Evolutionary conservation across 352 stramenopile species (phyloP).

Genomic region (Albugo laibachii): DNA sequence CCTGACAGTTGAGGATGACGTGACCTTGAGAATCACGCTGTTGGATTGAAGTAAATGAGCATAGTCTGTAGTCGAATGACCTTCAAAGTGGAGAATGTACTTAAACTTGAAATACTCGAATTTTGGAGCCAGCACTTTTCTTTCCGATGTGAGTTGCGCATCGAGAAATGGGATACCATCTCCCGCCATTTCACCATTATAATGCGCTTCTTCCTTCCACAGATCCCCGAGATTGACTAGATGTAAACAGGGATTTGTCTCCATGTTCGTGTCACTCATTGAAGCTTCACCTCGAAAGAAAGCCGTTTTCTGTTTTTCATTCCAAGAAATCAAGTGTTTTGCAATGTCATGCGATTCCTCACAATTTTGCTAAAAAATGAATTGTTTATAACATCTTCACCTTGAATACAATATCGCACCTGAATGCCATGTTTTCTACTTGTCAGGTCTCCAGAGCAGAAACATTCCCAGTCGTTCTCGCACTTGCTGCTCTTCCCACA

Average conservation of each 20-base stretch:
- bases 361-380: slow-evolving; percentile 58
- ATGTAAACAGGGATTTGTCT: slow-evolving; percentile 95
- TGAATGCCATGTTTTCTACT: slow-evolving; percentile 59
- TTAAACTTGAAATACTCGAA: slow-evolving; percentile 96
- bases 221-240: slow-evolving; percentile 79
- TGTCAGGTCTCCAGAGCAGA: slow-evolving; percentile 30
- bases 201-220: slow-evolving; percentile 80
- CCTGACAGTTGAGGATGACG: slow-evolving; percentile 86
- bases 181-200: slow-evolving; percentile 50
- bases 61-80: slow-evolving; percentile 96
- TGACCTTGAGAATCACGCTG: slow-evolving; percentile 94
- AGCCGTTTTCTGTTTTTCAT: slow-evolving; percentile 90
- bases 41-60: slow-evolving; percentile 96
- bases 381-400: slow-evolving; percentile 13
- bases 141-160: slow-evolving; percentile 76
- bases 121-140: slow-evolving; percentile 94
- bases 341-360: slow-evolving; percentile 95
- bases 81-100: slow-evolving; percentile 94
- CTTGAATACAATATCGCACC: slow-evolving; percentile 18
- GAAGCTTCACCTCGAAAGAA: slow-evolving; percentile 97
- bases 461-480: slow-evolving; percentile 65
- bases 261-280: slow-evolving; percentile 84
- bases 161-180: slow-evolving; percentile 85
- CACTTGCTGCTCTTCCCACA: slow-evolving; percentile 42
- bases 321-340: slow-evolving; percentile 92